Evolutionary conservation across 2,329 filamentous ascomycete species (phyloP).

Genomic region (Colletotrichum musicola): DNA sequence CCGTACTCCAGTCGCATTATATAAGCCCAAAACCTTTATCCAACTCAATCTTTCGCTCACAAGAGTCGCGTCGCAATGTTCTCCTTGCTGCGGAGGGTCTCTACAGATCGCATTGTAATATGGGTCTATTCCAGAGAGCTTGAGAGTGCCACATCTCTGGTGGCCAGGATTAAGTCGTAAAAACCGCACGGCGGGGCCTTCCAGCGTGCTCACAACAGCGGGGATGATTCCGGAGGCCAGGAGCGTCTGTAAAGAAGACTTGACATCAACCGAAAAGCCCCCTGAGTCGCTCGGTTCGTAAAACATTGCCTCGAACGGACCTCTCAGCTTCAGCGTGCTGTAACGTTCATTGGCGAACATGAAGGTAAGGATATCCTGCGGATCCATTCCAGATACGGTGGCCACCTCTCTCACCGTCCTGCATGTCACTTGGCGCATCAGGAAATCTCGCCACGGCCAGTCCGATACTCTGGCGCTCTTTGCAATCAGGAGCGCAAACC

Average conservation of each 20-base stretch:
- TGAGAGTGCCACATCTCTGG: neutral
- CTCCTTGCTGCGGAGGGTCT: neutral
- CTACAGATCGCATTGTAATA: fast-evolving
- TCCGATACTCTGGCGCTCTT: constrained; percentile 42
- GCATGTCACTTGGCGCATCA: constrained; percentile 41
- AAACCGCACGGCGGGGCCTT: neutral
- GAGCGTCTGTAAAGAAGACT: neutral
- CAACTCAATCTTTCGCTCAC: too few relatives aligned
- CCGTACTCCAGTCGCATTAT: too few relatives aligned
- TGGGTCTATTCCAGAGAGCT: neutral
- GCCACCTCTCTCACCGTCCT: constrained; percentile 42
- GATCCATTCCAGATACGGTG: constrained; percentile 39
- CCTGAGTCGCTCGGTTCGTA: too few relatives aligned
- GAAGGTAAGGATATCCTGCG: constrained; percentile 42
- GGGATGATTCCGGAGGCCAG: neutral
- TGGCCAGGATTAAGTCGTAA: neutral
- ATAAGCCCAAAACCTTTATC: too few relatives aligned
- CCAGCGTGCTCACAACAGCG: neutral
- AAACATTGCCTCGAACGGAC: constrained; percentile 43
- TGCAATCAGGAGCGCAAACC: constrained; percentile 42
- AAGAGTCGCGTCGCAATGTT: too few relatives aligned
- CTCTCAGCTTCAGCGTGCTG: constrained; percentile 39
- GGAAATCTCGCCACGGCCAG: constrained; percentile 47
- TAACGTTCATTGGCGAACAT: constrained; percentile 40
- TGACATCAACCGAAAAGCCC: constrained; percentile 28